Conservation (phyloP, 2,329 filamentous ascomycete genomes). For the Lanzia echinophila region DNA sequence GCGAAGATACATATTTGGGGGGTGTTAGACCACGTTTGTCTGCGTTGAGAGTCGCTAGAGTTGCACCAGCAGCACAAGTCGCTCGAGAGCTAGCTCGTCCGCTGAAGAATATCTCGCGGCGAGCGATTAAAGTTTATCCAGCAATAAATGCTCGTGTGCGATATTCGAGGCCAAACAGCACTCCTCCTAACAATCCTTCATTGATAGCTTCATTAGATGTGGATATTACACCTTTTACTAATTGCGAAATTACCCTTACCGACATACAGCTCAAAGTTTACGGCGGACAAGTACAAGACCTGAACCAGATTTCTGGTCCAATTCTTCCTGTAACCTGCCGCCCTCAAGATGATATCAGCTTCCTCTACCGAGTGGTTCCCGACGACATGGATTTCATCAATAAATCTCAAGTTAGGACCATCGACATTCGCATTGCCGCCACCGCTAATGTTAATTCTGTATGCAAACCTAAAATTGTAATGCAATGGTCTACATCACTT, state of each 20-base stretch:
- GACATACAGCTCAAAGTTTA: slow-evolving; percentile 50
- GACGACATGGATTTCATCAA: slow-evolving; percentile 30
- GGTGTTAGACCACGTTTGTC: slow-evolving; percentile 60
- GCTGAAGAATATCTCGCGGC: slow-evolving; percentile 55
- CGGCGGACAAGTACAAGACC: slow-evolving; percentile 52
- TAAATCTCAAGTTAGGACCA: slow-evolving; percentile 42
- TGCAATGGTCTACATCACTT: slow-evolving; percentile 62
- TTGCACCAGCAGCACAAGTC: slow-evolving; percentile 58
- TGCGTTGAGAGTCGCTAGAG: slow-evolving; percentile 66
- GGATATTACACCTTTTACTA: slow-evolving; percentile 65
- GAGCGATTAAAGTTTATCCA: slow-evolving; percentile 59
- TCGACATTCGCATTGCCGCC: slow-evolving; percentile 56
- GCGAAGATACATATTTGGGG: slow-evolving; percentile 54
- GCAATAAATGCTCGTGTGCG: slow-evolving; percentile 66
- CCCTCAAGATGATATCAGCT: slow-evolving; percentile 68
- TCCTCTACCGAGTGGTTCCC: slow-evolving; percentile 62
- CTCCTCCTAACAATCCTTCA: slow-evolving; percentile 47
- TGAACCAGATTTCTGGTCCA: slow-evolving; percentile 44
- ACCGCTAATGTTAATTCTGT: slow-evolving; percentile 48
- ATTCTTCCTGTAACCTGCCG: slow-evolving; percentile 54
- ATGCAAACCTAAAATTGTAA: slow-evolving; percentile 55
- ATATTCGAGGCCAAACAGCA: slow-evolving; percentile 58
- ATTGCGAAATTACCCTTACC: slow-evolving; percentile 58
- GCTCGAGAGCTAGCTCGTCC: slow-evolving; percentile 55
- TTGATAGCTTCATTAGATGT: slow-evolving; percentile 67